A percentile compares a stretch with the other conserved stretches of the same genome.
phyloP scores from a whole-genome alignment of 2,329 filamentous ascomycete genomes.

The Aspergillus sp. region DNA sequence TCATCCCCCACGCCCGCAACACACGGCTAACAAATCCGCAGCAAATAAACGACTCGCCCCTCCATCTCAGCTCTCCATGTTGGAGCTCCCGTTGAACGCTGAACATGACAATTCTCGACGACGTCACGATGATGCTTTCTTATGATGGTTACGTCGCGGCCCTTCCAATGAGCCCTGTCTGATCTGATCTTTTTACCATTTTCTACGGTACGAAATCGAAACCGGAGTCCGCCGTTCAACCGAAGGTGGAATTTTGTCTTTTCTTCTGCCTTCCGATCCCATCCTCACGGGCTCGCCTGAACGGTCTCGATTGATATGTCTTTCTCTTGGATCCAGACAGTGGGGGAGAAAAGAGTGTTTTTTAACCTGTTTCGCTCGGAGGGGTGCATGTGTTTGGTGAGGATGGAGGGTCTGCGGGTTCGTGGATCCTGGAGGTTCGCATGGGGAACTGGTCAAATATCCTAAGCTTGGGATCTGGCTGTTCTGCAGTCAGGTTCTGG shows the following conservation, averaged over 20 bases:
- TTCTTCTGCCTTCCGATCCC: conserved; percentile 15
- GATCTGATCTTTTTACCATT: conserved; percentile 14
- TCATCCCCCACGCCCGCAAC: neutral
- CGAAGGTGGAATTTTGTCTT: conserved; percentile 1
- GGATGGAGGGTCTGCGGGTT: conserved; percentile 26
- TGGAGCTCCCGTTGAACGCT: conserved; percentile 37
- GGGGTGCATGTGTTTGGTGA: conserved; percentile 34
- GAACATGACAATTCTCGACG: conserved; percentile 34
- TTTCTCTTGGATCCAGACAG: conserved; percentile 18
- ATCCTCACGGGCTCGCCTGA: conserved; percentile 26
- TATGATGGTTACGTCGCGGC: conserved; percentile 29
- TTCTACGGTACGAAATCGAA: conserved; percentile 11
- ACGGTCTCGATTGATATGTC: conserved; percentile 28
- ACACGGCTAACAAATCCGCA: conserved; percentile 34
- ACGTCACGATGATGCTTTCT: conserved; percentile 30
- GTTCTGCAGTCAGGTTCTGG: conserved; percentile 15
- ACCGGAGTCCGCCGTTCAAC: conserved; percentile 31
- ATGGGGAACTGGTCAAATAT: conserved; percentile 37
- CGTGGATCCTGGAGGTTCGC: conserved; percentile 18
- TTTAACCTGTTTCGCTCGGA: conserved; percentile 17
- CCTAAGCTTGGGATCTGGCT: conserved; percentile 18
- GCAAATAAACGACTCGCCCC: conserved; percentile 66
- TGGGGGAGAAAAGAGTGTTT: conserved; percentile 14
- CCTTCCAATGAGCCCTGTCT: conserved; percentile 22
- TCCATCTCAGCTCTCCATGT: conserved; percentile 51